A percentile compares a stretch with the other conserved stretches of the same genome.
These are phyloP conservation scores for Mycocentrospora acerina DNA, from an alignment of 2,329 filamentous ascomycete species.

Conservation along the genomic window DNA sequence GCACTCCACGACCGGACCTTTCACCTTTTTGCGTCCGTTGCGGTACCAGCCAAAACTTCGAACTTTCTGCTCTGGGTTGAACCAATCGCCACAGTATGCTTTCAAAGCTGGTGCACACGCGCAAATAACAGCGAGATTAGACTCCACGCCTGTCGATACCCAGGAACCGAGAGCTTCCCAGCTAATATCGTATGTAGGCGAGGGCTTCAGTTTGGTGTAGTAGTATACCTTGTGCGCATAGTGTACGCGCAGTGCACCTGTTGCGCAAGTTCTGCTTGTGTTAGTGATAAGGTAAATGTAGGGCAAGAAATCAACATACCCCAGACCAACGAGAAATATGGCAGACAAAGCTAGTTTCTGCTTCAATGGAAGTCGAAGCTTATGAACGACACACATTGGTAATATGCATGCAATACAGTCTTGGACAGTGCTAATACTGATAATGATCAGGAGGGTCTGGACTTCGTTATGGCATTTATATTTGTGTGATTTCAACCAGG, in stretches of 20 bases:
- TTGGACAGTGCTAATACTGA: constrained; percentile 13
- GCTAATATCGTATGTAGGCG: constrained; percentile 11
- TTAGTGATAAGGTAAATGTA: too few relatives aligned
- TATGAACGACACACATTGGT: constrained; percentile 14
- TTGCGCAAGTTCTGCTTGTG: constrained; percentile 10
- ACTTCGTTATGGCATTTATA: constrained; percentile 16
- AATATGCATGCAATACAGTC: constrained; percentile 17
- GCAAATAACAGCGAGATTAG: constrained; percentile 12
- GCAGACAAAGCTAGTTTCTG: constrained; percentile 14
- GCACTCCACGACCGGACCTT: too few relatives aligned
- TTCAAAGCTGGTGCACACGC: constrained; percentile 9
- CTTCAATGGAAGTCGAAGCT: constrained; percentile 11
- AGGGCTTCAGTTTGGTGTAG: constrained; percentile 8
- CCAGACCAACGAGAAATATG: constrained; percentile 10
- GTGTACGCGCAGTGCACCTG: constrained; percentile 9
- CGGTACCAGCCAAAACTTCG: constrained; percentile 11
- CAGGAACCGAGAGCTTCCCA: constrained; percentile 11
- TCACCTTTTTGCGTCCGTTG: too few relatives aligned
- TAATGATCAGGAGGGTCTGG: constrained; percentile 8
- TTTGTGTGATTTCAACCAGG: constrained; percentile 11
- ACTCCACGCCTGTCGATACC: constrained; percentile 9
- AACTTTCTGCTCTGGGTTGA: constrained; percentile 1
- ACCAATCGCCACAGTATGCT: constrained; percentile 6
- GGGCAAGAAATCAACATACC: too few relatives aligned
- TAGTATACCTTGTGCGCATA: constrained; percentile 8